Percentiles rank a stretch among this genome's conserved stretches.
Conservation (phyloP, 306 rosid species). For the Urtica urens region DNA sequence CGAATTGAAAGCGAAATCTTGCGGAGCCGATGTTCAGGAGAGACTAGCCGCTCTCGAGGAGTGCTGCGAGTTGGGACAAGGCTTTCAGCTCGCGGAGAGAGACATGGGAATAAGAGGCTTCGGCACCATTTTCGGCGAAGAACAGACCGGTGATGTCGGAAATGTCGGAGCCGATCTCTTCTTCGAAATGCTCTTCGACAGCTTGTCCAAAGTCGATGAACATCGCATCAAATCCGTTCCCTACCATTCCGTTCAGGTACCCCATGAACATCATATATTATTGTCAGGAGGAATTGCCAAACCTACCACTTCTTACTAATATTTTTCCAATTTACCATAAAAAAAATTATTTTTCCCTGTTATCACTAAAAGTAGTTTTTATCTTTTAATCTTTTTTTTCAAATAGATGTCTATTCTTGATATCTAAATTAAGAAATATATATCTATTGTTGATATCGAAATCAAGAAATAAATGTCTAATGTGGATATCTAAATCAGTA, state of each 20-base stretch:
- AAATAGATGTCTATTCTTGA: too few relatives aligned
- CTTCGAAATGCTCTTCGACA: constrained; percentile 98
- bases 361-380: too few relatives aligned
- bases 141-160: constrained; percentile 93
- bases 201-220: constrained; percentile 97
- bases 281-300: too few relatives aligned
- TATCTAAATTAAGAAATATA: too few relatives aligned
- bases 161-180: constrained; percentile 93
- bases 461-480: too few relatives aligned
- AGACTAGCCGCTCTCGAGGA: constrained; percentile 92
- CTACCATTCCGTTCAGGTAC: constrained; percentile 75
- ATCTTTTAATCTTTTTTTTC: too few relatives aligned
- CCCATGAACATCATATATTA: too few relatives aligned
- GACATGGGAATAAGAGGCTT: constrained; percentile 98
- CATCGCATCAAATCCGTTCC: constrained; percentile 73
- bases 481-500: too few relatives aligned
- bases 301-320: too few relatives aligned
- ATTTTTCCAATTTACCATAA: too few relatives aligned
- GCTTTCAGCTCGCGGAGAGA: constrained; percentile 92
- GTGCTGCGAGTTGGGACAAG: constrained; percentile 92
- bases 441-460: too few relatives aligned
- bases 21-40: constrained; percentile 43
- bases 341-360: too few relatives aligned
- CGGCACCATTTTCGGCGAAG: constrained; percentile 93
- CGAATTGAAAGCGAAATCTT: constrained; percentile 20